Evolutionary conservation across 2,329 filamentous ascomycete species (phyloP).

Genomic region (Nannizziopsis barbatae): DNA sequence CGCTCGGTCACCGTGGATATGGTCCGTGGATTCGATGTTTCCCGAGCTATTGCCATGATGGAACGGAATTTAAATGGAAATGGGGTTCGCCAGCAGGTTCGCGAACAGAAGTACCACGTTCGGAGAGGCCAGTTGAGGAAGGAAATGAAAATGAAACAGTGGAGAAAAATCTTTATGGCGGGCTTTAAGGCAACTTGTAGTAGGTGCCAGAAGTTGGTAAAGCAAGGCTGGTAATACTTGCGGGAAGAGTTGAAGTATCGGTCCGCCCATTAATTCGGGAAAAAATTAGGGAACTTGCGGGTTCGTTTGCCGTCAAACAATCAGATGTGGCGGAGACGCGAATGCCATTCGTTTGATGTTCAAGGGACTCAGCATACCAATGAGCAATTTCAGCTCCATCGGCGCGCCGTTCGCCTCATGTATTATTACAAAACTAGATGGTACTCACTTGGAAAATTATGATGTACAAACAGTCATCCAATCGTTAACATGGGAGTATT

Average conservation of each 20-base stretch:
- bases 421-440: background rate
- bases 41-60: conserved; percentile 18
- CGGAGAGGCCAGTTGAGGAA: conserved; percentile 34
- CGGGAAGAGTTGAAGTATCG: background rate
- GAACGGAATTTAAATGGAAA: conserved; percentile 24
- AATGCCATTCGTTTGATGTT: too few relatives aligned
- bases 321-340: too few relatives aligned
- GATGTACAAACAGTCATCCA: conserved; percentile 5
- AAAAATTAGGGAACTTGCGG: too few relatives aligned
- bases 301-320: too few relatives aligned
- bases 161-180: conserved; percentile 36
- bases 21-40: conserved; percentile 17
- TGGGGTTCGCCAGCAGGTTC: conserved; percentile 24
- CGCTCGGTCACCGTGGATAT: conserved; percentile 18
- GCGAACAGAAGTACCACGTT: conserved; percentile 33
- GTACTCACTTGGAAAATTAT: background rate
- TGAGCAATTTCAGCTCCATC: too few relatives aligned
- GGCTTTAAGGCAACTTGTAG: conserved; percentile 34
- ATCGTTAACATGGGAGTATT: conserved; percentile 1
- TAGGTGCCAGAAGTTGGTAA: conserved; percentile 35
- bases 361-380: background rate
- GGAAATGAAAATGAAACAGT: conserved; percentile 29
- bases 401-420: background rate
- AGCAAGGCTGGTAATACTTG: conserved; percentile 35
- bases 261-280: too few relatives aligned